Percentiles rank a stretch among this genome's conserved stretches.
phyloP scores from a whole-genome alignment of 345 rosid species.

The Aurinia saxatilis region DNA sequence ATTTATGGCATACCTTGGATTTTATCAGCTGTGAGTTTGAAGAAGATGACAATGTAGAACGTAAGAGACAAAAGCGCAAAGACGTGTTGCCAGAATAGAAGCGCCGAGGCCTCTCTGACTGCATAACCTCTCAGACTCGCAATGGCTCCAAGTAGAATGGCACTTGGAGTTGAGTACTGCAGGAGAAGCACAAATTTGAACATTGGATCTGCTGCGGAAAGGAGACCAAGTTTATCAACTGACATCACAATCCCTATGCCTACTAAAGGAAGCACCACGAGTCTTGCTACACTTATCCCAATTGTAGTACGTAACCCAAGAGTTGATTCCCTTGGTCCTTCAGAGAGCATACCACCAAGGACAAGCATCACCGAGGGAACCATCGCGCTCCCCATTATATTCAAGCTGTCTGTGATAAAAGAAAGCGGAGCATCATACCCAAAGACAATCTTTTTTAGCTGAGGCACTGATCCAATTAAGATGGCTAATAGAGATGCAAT shows the following conservation, averaged over 20 bases:
- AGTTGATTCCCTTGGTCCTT: slow-evolving; percentile 80
- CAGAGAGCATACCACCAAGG: slow-evolving; percentile 91
- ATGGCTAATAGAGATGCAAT: slow-evolving; percentile 84
- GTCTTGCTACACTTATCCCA: slow-evolving; percentile 68
- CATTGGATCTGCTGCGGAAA: slow-evolving; percentile 58
- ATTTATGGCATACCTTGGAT: slow-evolving; percentile 3
- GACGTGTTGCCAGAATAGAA: slow-evolving; percentile 91
- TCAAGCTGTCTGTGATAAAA: slow-evolving; percentile 75
- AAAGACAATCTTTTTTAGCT: slow-evolving; percentile 54
- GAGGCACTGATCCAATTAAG: slow-evolving; percentile 68
- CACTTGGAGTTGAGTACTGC: slow-evolving; percentile 93
- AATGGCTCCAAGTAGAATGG: slow-evolving; percentile 84
- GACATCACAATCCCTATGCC: slow-evolving; percentile 65
- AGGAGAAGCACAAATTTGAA: slow-evolving; percentile 68
- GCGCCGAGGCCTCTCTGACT: slow-evolving; percentile 76
- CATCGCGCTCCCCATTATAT: slow-evolving; percentile 77
- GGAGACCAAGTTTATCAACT: slow-evolving; percentile 51
- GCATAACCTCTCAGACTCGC: slow-evolving; percentile 90
- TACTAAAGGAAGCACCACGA: slow-evolving; percentile 69
- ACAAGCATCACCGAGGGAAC: slow-evolving; percentile 98
- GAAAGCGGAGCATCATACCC: slow-evolving; percentile 80
- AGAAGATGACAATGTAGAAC: slow-evolving; percentile 58
- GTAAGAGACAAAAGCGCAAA: slow-evolving; percentile 77
- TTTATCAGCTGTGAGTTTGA: slow-evolving; percentile 41
- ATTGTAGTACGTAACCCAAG: slow-evolving; percentile 78